Evolutionary conservation across 73 alveolate species (phyloP), one percentile per base, ranked within the genome.

Genomic region (Durusdinium trenchii): DNA sequence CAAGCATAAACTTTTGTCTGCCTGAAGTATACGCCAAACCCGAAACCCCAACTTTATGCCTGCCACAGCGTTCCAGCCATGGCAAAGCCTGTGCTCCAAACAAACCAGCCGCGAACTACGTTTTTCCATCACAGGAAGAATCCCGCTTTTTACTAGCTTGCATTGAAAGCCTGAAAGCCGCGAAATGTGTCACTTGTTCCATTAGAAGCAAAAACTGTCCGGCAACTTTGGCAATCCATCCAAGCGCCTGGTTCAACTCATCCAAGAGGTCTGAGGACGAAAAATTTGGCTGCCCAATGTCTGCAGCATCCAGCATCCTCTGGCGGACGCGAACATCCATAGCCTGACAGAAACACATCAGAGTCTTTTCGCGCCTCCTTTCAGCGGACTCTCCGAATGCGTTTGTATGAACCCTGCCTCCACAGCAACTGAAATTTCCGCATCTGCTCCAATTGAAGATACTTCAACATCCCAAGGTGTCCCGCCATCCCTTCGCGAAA

Each of bases 401-500:
- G 35, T 32, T 81, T 60, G 23, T 32, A 60, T 23, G 73, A 32
- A 57, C 43, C 95, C 89, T 0, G 96, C 96, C 98, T 91, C 98
- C 20, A 91, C 76, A 9, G 98, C 98, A 67, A 91, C 46, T 23
- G 98, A 69, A 12, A 91, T 89, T 46, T 91, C 98, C 16, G 76
- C 87, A 35, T 87, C 81, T 16, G 98, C 89, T 30, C 98, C 98
- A 16, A 76, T 91, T 23, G 98, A 67, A n/a, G 98, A 91, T 48
- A 89, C 98, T 91, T 91, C 98, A 18, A 91, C 98, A 50, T 91
- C 98, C 98, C 98, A 91, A 43, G 98, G 98, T 16, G 89, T 76
- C 32, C 81, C 98, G 42, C 38, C 46, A 54, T 91, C 89, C 23
- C 98, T 45, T 32, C 89, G 87, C 32, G 64, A 47, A 48, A 91